These are phyloP conservation scores for Aspergillus nidulans DNA, from an alignment of 495 filamentous ascomycete genomes.

Conservation along the genomic window DNA sequence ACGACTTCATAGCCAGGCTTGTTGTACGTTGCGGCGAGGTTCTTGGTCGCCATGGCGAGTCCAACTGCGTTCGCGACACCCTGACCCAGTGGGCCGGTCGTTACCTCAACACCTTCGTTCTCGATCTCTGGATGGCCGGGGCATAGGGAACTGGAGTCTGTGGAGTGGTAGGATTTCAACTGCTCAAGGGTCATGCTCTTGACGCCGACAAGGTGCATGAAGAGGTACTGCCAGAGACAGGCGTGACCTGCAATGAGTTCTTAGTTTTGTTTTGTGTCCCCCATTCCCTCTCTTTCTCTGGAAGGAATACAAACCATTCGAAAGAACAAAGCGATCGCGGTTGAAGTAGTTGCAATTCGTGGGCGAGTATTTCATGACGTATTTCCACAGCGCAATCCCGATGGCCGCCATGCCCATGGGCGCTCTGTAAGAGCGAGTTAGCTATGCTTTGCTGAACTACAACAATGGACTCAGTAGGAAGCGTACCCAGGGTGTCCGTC, in stretches of 20 bases:
- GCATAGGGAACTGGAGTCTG: slow-evolving; percentile 44
- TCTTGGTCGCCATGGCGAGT: slow-evolving; percentile 54
- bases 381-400: slow-evolving; percentile 47
- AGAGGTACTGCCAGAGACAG: slow-evolving; percentile 56
- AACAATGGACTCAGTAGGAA: not conserved
- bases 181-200: slow-evolving; percentile 57
- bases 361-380: slow-evolving; percentile 48
- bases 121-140: slow-evolving; percentile 61
- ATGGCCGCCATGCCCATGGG: slow-evolving; percentile 54
- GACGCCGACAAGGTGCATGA: slow-evolving; percentile 55
- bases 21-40: slow-evolving; percentile 54
- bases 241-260: slow-evolving; percentile 38
- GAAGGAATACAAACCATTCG: slow-evolving; percentile 6
- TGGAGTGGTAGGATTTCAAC: slow-evolving; percentile 54
- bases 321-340: slow-evolving; percentile 50
- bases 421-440: not conserved
- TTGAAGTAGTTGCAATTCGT: slow-evolving; percentile 44
- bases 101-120: slow-evolving; percentile 52
- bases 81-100: slow-evolving; percentile 57
- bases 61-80: slow-evolving; percentile 58
- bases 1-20: slow-evolving; percentile 44
- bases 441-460: not conserved
- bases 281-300: not conserved
- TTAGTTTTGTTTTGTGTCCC: not conserved
- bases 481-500: slow-evolving; percentile 1